Evolutionary conservation across 2,329 filamentous ascomycete species (phyloP), one percentile per base, ranked within the genome.

Genomic region (Monilinia polystroma): DNA sequence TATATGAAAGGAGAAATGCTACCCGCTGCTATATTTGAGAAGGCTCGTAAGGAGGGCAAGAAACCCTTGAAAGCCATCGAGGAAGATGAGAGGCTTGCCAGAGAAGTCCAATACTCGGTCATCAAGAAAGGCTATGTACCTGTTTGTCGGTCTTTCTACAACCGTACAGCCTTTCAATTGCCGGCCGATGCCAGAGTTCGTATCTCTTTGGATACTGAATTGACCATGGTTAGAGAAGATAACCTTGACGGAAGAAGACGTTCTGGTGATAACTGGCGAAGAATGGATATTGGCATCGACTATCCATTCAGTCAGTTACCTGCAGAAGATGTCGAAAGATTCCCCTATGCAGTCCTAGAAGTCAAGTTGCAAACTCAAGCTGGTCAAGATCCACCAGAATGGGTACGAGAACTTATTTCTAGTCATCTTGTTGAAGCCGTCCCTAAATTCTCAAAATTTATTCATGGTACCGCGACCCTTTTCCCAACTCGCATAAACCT

Each of bases 361-460:
- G 95, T 99, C 70, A 99, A 99, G 81, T 85, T 99, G 26, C 95
- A 99, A 80, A 99, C 95, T 0, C 94, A 97, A 78, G 88, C 91
- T 66, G 95, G 95, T 51, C 93, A 97, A 78, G 93, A 97, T 76
- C 92, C 95, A 18, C 95, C 95, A 0, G 91, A 96, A 76, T 99
- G 95, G 95, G 94, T 99, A 73, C 89, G 93, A 29, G 92, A 98
- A 76, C 84, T 99, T 63, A 96, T 93, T 55, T 85, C 92, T 16
- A 97, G 93, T 70, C 95, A 99, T 80, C 84, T 99, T 20, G 95
- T 99, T 2, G 95, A 99, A 80, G 93, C 95, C n/a, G 93, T 99
- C 2, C 95, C 95, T 69, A 99, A 99, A 77, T 99, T 98, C 79
- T 97, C 93, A 75, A 99, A 99, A 80, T 99, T 98, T 78, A 98